These are phyloP conservation scores for Debaryomyces coudertii DNA, from an alignment of 1,139 yeast genomes.

Conservation along the genomic window DNA sequence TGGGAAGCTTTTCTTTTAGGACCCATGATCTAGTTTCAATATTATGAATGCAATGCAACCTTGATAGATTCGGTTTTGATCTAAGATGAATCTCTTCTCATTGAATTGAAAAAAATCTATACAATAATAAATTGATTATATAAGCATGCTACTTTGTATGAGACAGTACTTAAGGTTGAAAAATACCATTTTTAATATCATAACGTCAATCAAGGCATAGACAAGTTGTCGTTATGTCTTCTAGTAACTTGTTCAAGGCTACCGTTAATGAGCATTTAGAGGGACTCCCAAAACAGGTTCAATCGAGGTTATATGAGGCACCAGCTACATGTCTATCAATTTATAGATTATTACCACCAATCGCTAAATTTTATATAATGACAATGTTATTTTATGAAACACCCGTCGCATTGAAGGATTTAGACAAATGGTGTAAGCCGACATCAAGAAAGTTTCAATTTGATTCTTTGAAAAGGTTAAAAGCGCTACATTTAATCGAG, in stretches of 20 bases:
- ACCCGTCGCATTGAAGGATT: conserved; percentile 65
- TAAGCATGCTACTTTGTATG: neutral
- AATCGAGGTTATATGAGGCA: conserved; percentile 69
- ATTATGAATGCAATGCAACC: neutral
- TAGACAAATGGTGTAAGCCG: conserved; percentile 78
- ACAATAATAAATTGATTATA: neutral
- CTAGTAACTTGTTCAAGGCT: conserved; percentile 58
- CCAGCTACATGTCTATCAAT: conserved; percentile 96
- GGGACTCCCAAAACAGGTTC: conserved; percentile 82
- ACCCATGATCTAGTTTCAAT: conserved; percentile 15
- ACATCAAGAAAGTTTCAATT: conserved; percentile 57
- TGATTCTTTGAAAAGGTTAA: conserved; percentile 79
- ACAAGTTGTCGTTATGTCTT: conserved; percentile 26
- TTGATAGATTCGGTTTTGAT: neutral
- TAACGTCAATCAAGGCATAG: neutral
- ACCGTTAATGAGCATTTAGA: conserved; percentile 90
- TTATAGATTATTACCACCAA: conserved; percentile 80
- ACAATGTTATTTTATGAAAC: conserved; percentile 81
- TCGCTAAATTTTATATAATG: conserved; percentile 89
- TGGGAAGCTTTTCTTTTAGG: conserved; percentile 23
- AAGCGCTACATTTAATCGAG: conserved; percentile 72
- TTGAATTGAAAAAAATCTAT: conserved; percentile 5
- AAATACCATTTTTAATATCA: neutral
- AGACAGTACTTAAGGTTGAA: neutral
- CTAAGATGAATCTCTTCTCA: conserved; percentile 5